These are phyloP conservation scores for Vigna angularis DNA, from an alignment of 306 rosid species.

Conservation along the genomic window DNA sequence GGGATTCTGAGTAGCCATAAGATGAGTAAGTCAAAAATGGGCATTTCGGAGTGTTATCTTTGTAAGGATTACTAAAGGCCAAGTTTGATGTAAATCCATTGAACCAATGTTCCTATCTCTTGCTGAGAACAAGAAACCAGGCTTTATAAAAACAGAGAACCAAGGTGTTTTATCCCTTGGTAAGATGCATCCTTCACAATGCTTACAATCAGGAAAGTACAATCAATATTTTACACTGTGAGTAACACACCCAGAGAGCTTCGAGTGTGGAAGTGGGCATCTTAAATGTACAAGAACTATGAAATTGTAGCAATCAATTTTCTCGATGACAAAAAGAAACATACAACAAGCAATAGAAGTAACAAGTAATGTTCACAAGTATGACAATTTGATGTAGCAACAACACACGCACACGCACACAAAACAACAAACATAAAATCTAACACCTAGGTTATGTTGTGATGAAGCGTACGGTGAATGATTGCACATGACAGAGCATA, in stretches of 20 bases:
- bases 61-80: slow-evolving; percentile 14
- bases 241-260: neutral
- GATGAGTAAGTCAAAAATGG: neutral
- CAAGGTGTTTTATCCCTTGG: slow-evolving; percentile 14
- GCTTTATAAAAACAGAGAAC: neutral
- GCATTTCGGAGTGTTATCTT: neutral
- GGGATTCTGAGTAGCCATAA: neutral
- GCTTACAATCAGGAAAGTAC: neutral
- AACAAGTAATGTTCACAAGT: neutral
- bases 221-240: neutral
- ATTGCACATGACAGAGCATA: neutral
- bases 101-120: slow-evolving; percentile 1
- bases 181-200: slow-evolving; percentile 2
- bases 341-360: neutral
- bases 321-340: neutral
- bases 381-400: neutral
- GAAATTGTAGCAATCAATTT: neutral
- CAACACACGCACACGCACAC: neutral
- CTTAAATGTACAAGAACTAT: neutral
- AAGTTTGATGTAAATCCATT: neutral
- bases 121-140: neutral
- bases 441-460: slow-evolving; percentile 11
- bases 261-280: neutral
- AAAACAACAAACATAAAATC: slow-evolving; percentile 18
- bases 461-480: neutral